Evolutionary conservation across 129 eudicot genomes (phyloP).

Genomic region (sunflower (Helianthus annuus)): DNA sequence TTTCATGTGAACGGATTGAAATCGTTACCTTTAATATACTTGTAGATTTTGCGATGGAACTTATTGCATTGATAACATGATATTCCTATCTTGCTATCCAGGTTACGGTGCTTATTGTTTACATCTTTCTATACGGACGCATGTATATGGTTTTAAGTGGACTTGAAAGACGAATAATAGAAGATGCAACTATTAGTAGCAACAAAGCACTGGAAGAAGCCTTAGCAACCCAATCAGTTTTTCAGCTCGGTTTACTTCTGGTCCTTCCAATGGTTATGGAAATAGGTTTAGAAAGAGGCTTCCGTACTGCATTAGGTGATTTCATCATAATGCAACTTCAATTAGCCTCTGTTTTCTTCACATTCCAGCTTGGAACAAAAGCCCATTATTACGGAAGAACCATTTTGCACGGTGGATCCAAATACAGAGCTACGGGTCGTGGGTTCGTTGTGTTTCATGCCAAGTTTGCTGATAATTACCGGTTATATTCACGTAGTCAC

Average conservation of each 20-base stretch:
- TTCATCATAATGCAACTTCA: conserved; percentile 90
- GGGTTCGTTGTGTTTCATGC: conserved; percentile 96
- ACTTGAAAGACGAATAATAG: conserved; percentile 60
- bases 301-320: conserved; percentile 85
- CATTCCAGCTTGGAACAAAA: conserved; percentile 94
- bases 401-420: conserved; percentile 86
- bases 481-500: conserved; percentile 89
- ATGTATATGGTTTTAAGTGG: conserved; percentile 91
- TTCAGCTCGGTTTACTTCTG: conserved; percentile 79
- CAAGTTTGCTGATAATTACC: conserved; percentile 85
- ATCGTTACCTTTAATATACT: background rate
- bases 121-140: conserved; percentile 80
- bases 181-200: conserved; percentile 44
- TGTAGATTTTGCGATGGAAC: conserved; percentile 17
- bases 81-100: conserved; percentile 37
- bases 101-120: conserved; percentile 86
- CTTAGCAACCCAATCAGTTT: conserved; percentile 72
- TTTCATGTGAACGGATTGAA: background rate
- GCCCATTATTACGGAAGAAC: conserved; percentile 92
- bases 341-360: conserved; percentile 83
- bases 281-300: conserved; percentile 84
- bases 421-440: conserved; percentile 94
- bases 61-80: background rate
- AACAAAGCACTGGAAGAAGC: conserved; percentile 77
- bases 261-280: conserved; percentile 99